These are phyloP conservation scores for Fraxinus sp. DNA, from an alignment of 305 asterid genomes.

Conservation along the genomic window DNA sequence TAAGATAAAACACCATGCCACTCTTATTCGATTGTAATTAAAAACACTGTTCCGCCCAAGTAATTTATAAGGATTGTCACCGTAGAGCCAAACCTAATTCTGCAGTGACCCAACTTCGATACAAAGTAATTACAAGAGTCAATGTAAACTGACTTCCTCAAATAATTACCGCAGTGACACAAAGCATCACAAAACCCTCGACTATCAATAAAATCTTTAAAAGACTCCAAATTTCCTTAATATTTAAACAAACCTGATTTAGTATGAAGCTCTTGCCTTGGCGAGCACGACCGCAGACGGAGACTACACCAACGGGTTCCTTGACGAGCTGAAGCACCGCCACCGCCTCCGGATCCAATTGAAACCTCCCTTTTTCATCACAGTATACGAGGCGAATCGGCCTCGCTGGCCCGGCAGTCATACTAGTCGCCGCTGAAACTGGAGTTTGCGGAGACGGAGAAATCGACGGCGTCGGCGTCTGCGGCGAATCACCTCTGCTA, in stretches of 20 bases:
- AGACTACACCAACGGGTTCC: constrained; percentile 90
- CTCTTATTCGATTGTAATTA: background rate
- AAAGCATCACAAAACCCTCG: constrained; percentile 14
- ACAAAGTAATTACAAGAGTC: background rate
- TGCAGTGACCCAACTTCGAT: constrained; percentile 1
- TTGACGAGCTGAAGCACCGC: constrained; percentile 87
- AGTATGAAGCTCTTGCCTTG: constrained; percentile 93
- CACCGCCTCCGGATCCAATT: constrained; percentile 91
- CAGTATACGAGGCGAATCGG: constrained; percentile 87
- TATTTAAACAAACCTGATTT: constrained; percentile 61
- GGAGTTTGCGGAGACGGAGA: constrained; percentile 43
- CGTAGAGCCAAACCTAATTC: constrained; percentile 17
- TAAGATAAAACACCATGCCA: background rate
- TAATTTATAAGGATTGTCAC: background rate
- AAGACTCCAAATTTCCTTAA: background rate
- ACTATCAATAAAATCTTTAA: background rate
- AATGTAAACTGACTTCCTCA: background rate
- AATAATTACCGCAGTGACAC: background rate
- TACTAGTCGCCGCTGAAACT: constrained; percentile 34
- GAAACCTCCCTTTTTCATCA: constrained; percentile 84
- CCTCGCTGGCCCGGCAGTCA: constrained; percentile 73
- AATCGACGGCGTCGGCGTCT: constrained; percentile 30
- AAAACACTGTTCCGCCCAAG: constrained; percentile 4
- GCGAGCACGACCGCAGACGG: constrained; percentile 98
- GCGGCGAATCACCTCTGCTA: constrained; percentile 49